Evolutionary conservation across 345 rosid species (phyloP).

Genomic region (Combretum micranthum): DNA sequence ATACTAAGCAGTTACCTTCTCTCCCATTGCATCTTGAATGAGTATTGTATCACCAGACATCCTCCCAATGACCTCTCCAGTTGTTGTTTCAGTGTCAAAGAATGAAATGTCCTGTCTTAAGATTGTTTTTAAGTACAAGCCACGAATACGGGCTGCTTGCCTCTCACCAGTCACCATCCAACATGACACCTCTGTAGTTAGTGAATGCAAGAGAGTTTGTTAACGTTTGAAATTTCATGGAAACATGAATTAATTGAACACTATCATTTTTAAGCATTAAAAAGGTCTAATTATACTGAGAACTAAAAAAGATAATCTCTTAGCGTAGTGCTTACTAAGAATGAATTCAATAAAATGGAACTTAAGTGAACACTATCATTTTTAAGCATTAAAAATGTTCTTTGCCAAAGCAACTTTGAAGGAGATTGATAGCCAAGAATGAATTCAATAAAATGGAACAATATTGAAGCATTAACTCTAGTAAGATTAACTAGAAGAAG

Average conservation of each 20-base stretch:
- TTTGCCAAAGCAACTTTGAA: too few species aligned
- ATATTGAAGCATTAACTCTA: too few species aligned
- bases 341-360: too few species aligned
- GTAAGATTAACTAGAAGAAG: too few species aligned
- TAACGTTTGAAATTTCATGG: background rate
- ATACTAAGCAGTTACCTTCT: constrained; percentile 38
- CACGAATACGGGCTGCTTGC: constrained; percentile 68
- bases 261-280: background rate
- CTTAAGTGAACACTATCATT: too few species aligned
- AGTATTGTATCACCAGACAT: constrained; percentile 92
- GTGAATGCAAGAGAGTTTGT: background rate
- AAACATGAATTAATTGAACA: background rate
- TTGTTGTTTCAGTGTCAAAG: constrained; percentile 80
- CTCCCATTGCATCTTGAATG: constrained; percentile 93
- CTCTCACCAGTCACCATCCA: constrained; percentile 94
- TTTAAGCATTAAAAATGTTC: too few species aligned
- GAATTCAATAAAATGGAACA: too few species aligned
- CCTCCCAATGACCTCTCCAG: constrained; percentile 87
- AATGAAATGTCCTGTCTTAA: constrained; percentile 74
- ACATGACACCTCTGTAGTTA: constrained; percentile 63
- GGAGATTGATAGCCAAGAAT: too few species aligned
- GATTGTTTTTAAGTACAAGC: constrained; percentile 70
- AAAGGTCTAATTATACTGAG: too few species aligned
- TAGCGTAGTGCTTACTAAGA: too few species aligned
- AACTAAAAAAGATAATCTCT: too few species aligned